Conservation (phyloP, 352 stramenopile species). For the Phytopythium oedochilum region DNA sequence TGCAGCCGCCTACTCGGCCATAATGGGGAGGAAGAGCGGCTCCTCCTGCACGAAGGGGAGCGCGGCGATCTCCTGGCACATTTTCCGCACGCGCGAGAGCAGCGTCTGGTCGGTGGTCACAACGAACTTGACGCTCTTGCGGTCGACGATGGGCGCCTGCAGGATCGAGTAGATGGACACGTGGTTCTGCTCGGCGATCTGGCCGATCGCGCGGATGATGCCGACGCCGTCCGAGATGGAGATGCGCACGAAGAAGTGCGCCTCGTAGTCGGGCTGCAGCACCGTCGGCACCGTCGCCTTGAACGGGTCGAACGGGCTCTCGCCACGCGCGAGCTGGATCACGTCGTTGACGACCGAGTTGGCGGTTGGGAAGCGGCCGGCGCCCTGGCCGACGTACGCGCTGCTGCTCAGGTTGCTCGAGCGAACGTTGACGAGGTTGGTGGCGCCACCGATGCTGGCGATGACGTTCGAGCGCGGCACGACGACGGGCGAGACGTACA, state of each 20-base stretch:
- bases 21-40: conserved; percentile 79
- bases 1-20: conserved; percentile 12
- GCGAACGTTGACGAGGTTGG: conserved; percentile 90
- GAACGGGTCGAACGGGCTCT: conserved; percentile 85
- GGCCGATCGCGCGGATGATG: conserved; percentile 93
- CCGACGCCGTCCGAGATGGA: conserved; percentile 91
- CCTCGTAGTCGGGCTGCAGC: conserved; percentile 90
- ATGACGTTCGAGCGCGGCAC: conserved; percentile 90
- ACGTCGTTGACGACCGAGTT: conserved; percentile 97
- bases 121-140: conserved; percentile 93
- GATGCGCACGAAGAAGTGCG: conserved; percentile 95
- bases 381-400: conserved; percentile 91
- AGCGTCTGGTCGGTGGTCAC: conserved; percentile 93
- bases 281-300: conserved; percentile 46
- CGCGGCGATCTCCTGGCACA: conserved; percentile 87
- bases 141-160: conserved; percentile 93
- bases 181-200: conserved; percentile 92
- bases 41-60: conserved; percentile 83
- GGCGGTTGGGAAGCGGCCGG: conserved; percentile 93
- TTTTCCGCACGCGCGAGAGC: conserved; percentile 84
- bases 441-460: conserved; percentile 80
- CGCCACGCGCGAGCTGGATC: conserved; percentile 86
- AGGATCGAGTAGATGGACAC: conserved; percentile 98
- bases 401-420: conserved; percentile 89
- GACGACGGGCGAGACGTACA: conserved; percentile 94